phyloP scores from a whole-genome alignment of 176 grass and related monocot species.

The Urochloa ruziziensis region DNA sequence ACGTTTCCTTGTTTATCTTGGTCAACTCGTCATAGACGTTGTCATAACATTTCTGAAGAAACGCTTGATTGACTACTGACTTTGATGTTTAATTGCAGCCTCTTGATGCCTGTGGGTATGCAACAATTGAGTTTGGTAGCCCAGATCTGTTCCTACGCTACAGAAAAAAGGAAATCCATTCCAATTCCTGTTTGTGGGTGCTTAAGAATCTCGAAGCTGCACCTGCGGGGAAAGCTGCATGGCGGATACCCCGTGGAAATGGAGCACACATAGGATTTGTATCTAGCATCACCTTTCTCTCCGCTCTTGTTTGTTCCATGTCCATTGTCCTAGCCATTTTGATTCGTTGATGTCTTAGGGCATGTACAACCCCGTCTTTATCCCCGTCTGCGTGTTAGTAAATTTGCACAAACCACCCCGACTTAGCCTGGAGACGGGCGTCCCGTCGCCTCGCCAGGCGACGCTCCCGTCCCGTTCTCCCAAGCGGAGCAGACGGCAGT shows the following conservation, averaged over 20 bases:
- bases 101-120: slow-evolving; percentile 59
- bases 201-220: slow-evolving; percentile 13
- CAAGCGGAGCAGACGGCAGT: no score
- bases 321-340: slow-evolving; percentile 56
- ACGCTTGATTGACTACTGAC: background rate
- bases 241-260: slow-evolving; percentile 71
- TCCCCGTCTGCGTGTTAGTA: no score
- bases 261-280: slow-evolving; percentile 57
- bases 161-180: slow-evolving; percentile 34
- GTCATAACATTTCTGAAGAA: background rate
- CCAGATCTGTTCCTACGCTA: slow-evolving; percentile 64
- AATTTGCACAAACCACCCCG: no score
- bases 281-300: slow-evolving; percentile 66
- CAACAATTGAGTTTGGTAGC: slow-evolving; percentile 38
- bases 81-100: slow-evolving; percentile 47
- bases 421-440: no score
- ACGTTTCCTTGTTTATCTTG: background rate
- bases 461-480: no score
- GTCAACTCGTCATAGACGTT: background rate
- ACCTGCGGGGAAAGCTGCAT: slow-evolving; percentile 35
- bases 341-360: slow-evolving; percentile 7
- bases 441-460: no score
- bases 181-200: slow-evolving; percentile 45
- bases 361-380: no score
- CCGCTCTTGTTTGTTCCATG: slow-evolving; percentile 66